Percentiles rank a stretch among this genome's conserved stretches.
phyloP scores from a whole-genome alignment of 1,139 yeast genomes.

The Kodamaea anthophila region DNA sequence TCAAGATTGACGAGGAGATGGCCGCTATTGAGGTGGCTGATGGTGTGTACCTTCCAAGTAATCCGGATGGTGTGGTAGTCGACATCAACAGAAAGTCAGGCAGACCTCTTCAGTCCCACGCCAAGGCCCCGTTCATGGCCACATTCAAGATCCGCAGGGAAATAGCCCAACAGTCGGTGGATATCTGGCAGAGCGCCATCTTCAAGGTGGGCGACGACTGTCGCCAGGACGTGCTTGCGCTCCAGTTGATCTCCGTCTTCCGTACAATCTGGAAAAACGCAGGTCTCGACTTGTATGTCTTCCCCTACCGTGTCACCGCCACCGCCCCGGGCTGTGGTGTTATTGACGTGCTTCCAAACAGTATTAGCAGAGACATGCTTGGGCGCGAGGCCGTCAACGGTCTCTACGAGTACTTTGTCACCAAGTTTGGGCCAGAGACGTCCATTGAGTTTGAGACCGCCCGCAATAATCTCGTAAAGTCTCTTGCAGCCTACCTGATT shows the following conservation, averaged over 20 bases:
- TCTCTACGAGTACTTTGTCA: constrained; percentile 81
- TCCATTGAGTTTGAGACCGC: constrained; percentile 88
- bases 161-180: constrained; percentile 36
- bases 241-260: constrained; percentile 88
- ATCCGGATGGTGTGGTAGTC: constrained; percentile 91
- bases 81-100: constrained; percentile 93
- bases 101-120: constrained; percentile 95
- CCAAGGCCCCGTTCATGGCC: constrained; percentile 98
- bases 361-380: constrained; percentile 94
- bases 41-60: constrained; percentile 91
- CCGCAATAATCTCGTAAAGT: constrained; percentile 84
- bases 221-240: constrained; percentile 92
- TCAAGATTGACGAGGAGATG: constrained; percentile 96
- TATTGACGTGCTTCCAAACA: constrained; percentile 92
- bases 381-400: constrained; percentile 99
- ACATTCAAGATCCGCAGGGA: constrained; percentile 77
- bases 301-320: constrained; percentile 93
- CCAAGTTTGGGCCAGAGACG: constrained; percentile 91
- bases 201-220: constrained; percentile 99
- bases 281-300: constrained; percentile 86
- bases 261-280: constrained; percentile 83
- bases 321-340: constrained; percentile 99
- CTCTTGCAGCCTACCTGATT: constrained; percentile 93
- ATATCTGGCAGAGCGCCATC: constrained; percentile 89
- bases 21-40: constrained; percentile 66